phyloP scores from a whole-genome alignment of 2,329 filamentous ascomycete genomes.

The Paecilomyces variotii region DNA sequence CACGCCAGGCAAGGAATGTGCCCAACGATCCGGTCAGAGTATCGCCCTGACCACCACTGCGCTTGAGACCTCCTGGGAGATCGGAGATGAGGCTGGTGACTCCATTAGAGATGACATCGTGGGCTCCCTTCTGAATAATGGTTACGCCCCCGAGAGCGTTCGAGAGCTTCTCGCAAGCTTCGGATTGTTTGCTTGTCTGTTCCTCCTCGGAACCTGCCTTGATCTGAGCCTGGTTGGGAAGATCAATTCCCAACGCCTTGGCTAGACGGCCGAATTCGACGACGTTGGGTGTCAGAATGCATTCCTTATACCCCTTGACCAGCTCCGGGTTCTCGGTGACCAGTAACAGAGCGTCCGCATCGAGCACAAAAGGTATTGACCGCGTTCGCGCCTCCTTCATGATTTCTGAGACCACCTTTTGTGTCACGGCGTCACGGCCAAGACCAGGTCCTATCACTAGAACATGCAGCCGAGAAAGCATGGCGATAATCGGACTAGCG shows the following conservation, averaged over 20 bases:
- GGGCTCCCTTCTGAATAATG: slow-evolving; percentile 78
- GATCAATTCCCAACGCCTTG: slow-evolving; percentile 62
- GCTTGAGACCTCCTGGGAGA: slow-evolving; percentile 72
- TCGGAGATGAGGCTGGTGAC: slow-evolving; percentile 67
- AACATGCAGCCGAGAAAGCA: slow-evolving; percentile 82
- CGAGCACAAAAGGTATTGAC: slow-evolving; percentile 72
- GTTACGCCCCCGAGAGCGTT: slow-evolving; percentile 77
- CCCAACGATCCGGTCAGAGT: slow-evolving; percentile 85
- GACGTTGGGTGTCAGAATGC: slow-evolving; percentile 88
- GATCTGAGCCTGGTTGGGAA: slow-evolving; percentile 29
- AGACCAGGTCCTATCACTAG: slow-evolving; percentile 89
- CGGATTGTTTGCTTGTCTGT: slow-evolving; percentile 41
- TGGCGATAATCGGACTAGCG: slow-evolving; percentile 61
- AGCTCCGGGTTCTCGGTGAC: slow-evolving; percentile 69
- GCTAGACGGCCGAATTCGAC: slow-evolving; percentile 84
- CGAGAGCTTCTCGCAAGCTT: slow-evolving; percentile 62
- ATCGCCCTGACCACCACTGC: slow-evolving; percentile 90
- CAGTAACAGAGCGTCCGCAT: slow-evolving; percentile 79
- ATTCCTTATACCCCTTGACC: slow-evolving; percentile 70
- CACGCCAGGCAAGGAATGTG: slow-evolving; percentile 81
- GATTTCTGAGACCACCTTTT: slow-evolving; percentile 71
- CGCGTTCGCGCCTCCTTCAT: slow-evolving; percentile 67
- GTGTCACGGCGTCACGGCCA: slow-evolving; percentile 82
- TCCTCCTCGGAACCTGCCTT: slow-evolving; percentile 29
- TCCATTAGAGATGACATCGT: slow-evolving; percentile 79